Conservation (phyloP, 768 basidiomycete genomes). For the Agrocybe praecox region DNA sequence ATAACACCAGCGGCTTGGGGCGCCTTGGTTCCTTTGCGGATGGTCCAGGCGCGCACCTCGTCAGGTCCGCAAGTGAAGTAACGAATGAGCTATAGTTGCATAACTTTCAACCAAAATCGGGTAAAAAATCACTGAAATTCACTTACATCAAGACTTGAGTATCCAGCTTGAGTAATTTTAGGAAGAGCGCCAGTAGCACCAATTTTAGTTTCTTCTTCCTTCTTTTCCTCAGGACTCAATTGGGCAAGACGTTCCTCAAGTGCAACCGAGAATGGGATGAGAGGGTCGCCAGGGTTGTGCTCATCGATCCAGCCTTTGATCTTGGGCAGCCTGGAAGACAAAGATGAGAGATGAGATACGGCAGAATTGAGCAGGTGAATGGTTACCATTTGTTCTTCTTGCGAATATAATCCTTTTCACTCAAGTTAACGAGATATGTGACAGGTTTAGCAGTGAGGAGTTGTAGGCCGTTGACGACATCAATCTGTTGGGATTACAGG, state of each 20-base stretch:
- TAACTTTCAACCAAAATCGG: slow-evolving; percentile 1
- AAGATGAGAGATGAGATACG: background rate
- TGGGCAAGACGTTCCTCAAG: slow-evolving; percentile 86
- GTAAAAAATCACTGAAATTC: background rate
- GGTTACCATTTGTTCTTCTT: slow-evolving; percentile 98
- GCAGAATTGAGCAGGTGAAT: slow-evolving; percentile 2
- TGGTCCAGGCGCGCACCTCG: slow-evolving; percentile 98
- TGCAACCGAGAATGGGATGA: slow-evolving; percentile 97
- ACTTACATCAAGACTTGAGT: slow-evolving; percentile 78
- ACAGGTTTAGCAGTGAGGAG: slow-evolving; percentile 97
- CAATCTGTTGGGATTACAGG: slow-evolving; percentile 55
- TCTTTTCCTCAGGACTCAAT: slow-evolving; percentile 69
- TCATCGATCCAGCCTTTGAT: slow-evolving; percentile 98
- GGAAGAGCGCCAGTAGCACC: slow-evolving; percentile 78
- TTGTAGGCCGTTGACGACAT: slow-evolving; percentile 85
- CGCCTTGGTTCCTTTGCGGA: slow-evolving; percentile 90
- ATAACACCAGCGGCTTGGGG: slow-evolving; percentile 98
- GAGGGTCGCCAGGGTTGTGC: slow-evolving; percentile 92
- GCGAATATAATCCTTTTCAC: slow-evolving; percentile 90
- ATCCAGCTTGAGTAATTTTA: slow-evolving; percentile 96
- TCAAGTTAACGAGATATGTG: slow-evolving; percentile 96
- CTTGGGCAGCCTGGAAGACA: slow-evolving; percentile 73
- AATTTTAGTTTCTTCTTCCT: slow-evolving; percentile 73
- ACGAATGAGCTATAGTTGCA: slow-evolving; percentile 68
- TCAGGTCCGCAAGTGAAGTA: slow-evolving; percentile 98